Evolutionary conservation across 2,329 filamentous ascomycete species (phyloP).

Genomic region (Zymoseptoria ardabiliae): DNA sequence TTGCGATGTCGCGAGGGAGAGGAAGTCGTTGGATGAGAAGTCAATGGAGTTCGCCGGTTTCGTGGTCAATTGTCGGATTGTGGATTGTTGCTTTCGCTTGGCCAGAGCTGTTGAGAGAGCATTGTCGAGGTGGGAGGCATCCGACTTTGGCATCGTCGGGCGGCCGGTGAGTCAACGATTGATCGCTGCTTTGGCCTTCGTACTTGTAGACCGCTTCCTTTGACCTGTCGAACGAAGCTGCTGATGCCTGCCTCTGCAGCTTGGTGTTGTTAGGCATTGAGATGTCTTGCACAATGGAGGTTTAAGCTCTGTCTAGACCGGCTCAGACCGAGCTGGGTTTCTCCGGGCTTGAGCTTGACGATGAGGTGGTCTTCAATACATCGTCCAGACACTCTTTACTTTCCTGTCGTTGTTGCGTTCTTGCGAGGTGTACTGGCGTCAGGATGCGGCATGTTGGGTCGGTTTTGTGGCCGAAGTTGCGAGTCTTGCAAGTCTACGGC

Average conservation of each 20-base stretch:
- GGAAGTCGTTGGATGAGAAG: slow-evolving; percentile 61
- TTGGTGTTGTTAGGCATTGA: not conserved
- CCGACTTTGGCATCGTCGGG: not conserved
- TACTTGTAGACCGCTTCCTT: not conserved
- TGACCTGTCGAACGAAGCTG: not conserved
- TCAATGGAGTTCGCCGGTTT: slow-evolving; percentile 39
- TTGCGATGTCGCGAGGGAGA: slow-evolving; percentile 48
- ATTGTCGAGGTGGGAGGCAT: slow-evolving; percentile 15
- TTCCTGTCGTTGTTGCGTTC: not conserved
- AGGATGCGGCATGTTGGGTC: slow-evolving; percentile 47
- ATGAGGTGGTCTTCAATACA: not conserved
- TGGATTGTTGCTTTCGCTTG: slow-evolving; percentile 37
- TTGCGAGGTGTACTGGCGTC: not conserved
- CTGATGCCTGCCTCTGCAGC: not conserved
- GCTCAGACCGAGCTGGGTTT: not conserved
- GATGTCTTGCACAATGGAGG: not conserved
- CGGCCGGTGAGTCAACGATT: too few relatives aligned
- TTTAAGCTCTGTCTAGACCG: not conserved
- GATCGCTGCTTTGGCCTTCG: too few relatives aligned
- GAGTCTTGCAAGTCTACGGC: slow-evolving; percentile 69
- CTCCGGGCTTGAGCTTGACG: not conserved
- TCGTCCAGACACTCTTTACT: not conserved
- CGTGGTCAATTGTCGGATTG: slow-evolving; percentile 43
- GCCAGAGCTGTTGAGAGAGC: slow-evolving; percentile 27
- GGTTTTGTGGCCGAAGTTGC: slow-evolving; percentile 60